Evolutionary conservation across 345 rosid genomes (phyloP).

Genomic region (Eucalyptus cloeziana): DNA sequence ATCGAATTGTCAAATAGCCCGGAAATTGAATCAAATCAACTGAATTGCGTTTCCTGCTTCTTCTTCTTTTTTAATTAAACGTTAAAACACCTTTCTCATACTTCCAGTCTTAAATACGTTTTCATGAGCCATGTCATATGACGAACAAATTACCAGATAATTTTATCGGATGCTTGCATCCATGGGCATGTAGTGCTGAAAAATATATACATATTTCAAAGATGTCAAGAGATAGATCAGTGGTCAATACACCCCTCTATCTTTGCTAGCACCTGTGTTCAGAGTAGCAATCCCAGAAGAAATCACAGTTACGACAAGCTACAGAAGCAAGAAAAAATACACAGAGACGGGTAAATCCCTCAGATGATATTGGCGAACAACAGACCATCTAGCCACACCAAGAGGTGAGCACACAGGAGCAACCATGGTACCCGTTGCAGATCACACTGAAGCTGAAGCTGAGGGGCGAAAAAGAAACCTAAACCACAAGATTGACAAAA

Average conservation of each 20-base stretch:
- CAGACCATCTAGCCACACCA: background rate
- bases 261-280: background rate
- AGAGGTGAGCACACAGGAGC: background rate
- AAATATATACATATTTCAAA: background rate
- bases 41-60: background rate
- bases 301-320: background rate
- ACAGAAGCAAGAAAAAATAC: background rate
- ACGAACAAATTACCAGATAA: background rate
- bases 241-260: background rate
- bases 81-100: background rate
- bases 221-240: background rate
- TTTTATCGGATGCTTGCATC: background rate
- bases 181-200: background rate
- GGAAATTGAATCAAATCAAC: background rate
- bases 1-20: background rate
- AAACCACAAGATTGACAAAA: background rate
- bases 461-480: background rate
- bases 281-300: background rate
- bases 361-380: background rate
- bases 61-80: background rate
- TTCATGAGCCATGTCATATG: background rate
- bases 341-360: background rate
- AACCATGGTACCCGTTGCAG: background rate
- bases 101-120: background rate
- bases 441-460: background rate